Base-by-base conservation (phyloP, 73 alveolate genomes). In the Blepharisma japonicum region DNA sequence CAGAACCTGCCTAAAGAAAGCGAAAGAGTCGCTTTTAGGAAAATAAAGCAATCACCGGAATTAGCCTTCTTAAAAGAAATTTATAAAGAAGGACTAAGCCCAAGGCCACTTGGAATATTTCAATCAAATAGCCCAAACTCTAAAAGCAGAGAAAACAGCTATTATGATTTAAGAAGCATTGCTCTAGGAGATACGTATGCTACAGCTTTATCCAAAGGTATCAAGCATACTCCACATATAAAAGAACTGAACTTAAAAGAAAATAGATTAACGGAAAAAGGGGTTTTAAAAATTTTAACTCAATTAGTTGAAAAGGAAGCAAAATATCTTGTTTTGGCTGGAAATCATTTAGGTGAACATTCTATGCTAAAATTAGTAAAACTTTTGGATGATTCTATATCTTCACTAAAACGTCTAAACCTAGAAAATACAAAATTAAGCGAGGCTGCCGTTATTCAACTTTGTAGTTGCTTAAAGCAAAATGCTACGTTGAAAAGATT, bases 171-270 rank as follows among this genome's bases (percentile, higher is more conserved):
- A 9, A n/a, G 27, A 8, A 70, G 11, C 32, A 14, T 45, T 18
- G 46, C 71, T n/a, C 2, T 70, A 45, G 80, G 80, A 11, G 80
- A 70, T 45, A 47, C 56, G 5, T 70, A 39, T 70, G 80, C 80
- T 2, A 45, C 0, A 9, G 80, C 80, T 45, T 70, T 70, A 14
- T 39, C 66, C 27, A 45, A 39, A 45, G 66, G 80, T 38, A 54
- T 70, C 4, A 39, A 70, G 5, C 80, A 70, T 18, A 18, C 11
- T 18, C 23, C 23, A n/a, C 32, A 45, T 14, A n/a, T 70, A 7
- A 47, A 11, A 7, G 27, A 47, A 14, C 6, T 70, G 11, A 70
- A 70, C 27, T 45, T 70, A 25, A 70, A 47, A n/a, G 56, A 48
- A 7, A 70, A 70, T 25, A 25, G 80, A 39, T 20, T 70, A 9